phyloP scores from a whole-genome alignment of 441 rosid genomes.

The Euphorbia corollata region DNA sequence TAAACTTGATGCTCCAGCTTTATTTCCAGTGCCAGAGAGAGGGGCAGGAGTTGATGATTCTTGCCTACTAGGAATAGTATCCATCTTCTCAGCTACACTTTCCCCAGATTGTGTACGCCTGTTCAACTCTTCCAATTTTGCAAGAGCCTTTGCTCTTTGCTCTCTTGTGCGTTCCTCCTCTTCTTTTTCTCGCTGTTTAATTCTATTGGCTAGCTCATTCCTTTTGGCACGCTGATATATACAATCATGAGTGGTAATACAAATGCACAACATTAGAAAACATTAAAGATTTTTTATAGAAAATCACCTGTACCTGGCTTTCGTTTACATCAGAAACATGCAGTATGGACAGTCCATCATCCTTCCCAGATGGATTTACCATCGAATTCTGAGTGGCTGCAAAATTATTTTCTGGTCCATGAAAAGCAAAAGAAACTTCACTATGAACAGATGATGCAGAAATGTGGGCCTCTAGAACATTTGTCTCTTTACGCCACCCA shows the following conservation, averaged over 20 bases:
- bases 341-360: slow-evolving; percentile 35
- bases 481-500: slow-evolving; percentile 46
- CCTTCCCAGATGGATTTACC: slow-evolving; percentile 28
- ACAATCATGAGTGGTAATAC: slow-evolving; percentile 22
- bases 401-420: slow-evolving; percentile 28
- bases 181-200: slow-evolving; percentile 58
- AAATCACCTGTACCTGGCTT: slow-evolving; percentile 46
- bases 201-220: slow-evolving; percentile 68
- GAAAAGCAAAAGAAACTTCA: slow-evolving; percentile 37
- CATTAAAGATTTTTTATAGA: slow-evolving; percentile 2
- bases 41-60: slow-evolving; percentile 27
- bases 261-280: slow-evolving; percentile 19
- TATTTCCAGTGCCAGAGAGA: slow-evolving; percentile 21
- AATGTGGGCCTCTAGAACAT: slow-evolving; percentile 27
- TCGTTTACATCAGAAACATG: slow-evolving; percentile 41
- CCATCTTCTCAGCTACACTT: slow-evolving; percentile 36
- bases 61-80: slow-evolving; percentile 29
- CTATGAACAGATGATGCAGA: slow-evolving; percentile 25
- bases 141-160: slow-evolving; percentile 78
- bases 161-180: slow-evolving; percentile 83
- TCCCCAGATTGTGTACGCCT: slow-evolving; percentile 53
- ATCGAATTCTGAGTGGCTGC: slow-evolving; percentile 32
- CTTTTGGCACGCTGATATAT: slow-evolving; percentile 58
- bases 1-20: slow-evolving; percentile 22
- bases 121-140: slow-evolving; percentile 76